Conservation (phyloP, 768 basidiomycete genomes). For the Termitomyces sp. region DNA sequence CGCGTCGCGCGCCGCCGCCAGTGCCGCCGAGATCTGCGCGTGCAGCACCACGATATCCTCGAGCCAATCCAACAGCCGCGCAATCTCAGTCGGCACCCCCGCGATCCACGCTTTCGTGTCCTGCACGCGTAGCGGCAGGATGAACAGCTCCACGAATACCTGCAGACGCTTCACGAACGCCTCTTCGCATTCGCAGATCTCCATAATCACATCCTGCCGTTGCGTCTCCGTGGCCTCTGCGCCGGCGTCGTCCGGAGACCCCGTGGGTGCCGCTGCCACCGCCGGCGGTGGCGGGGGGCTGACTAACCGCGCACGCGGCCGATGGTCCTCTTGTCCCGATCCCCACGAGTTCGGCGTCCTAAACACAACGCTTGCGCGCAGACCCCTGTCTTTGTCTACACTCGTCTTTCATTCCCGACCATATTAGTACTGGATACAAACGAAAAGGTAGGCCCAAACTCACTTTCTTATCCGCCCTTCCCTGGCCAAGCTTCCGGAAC, state of each 20-base stretch:
- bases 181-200: constrained; percentile 64
- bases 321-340: constrained; percentile 12
- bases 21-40: constrained; percentile 42
- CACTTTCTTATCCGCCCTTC: constrained; percentile 14
- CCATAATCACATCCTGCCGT: constrained; percentile 38
- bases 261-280: background rate
- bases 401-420: background rate
- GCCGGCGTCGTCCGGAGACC: background rate
- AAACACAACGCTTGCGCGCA: background rate
- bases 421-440: background rate
- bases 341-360: background rate
- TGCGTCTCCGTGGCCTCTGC: constrained; percentile 3
- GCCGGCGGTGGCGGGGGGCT: background rate
- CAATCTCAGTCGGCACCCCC: constrained; percentile 67
- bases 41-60: constrained; percentile 85
- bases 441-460: background rate
- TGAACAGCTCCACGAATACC: constrained; percentile 64
- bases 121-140: constrained; percentile 70
- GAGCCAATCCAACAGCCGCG: constrained; percentile 79
- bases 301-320: constrained; percentile 1
- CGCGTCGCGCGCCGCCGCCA: constrained; percentile 29
- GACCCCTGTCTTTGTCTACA: constrained; percentile 1
- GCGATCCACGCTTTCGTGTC: constrained; percentile 72
- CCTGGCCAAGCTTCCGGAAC: constrained; percentile 30
- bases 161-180: constrained; percentile 61